These are phyloP conservation scores for Globisporangium uncinulatum DNA, from an alignment of 352 stramenopile species.

Conservation along the genomic window DNA sequence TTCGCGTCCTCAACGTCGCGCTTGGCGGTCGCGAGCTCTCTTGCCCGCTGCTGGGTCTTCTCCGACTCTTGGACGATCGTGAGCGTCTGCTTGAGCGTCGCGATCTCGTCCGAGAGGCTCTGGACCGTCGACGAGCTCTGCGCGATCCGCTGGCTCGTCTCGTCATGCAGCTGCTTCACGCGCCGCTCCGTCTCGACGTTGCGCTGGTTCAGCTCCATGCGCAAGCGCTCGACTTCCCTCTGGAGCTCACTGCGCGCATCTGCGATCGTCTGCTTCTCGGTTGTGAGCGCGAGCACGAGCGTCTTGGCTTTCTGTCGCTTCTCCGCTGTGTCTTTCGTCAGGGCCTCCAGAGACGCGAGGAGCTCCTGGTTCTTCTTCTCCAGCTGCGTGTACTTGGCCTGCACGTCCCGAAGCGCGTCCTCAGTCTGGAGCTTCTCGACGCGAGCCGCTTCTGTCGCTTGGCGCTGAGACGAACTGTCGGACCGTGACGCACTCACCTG, in stretches of 20 bases:
- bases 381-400: constrained; percentile 29
- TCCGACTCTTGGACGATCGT: constrained; percentile 60
- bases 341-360: constrained; percentile 24
- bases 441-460: constrained; percentile 36
- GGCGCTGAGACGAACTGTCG: constrained; percentile 32
- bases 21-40: constrained; percentile 58
- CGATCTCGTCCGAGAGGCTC: constrained; percentile 52
- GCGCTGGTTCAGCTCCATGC: constrained; percentile 72
- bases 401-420: constrained; percentile 24
- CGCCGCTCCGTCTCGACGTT: constrained; percentile 69
- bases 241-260: constrained; percentile 45
- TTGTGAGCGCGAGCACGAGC: constrained; percentile 55
- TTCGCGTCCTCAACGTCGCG: constrained; percentile 74
- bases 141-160: constrained; percentile 42
- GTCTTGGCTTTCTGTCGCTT: constrained; percentile 72
- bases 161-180: constrained; percentile 52
- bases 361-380: constrained; percentile 63
- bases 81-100: constrained; percentile 52
- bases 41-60: constrained; percentile 61
- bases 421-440: constrained; percentile 44
- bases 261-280: constrained; percentile 49
- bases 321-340: constrained; percentile 51
- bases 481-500: constrained; percentile 35
- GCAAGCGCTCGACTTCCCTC: constrained; percentile 62
- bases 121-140: constrained; percentile 39